Evolutionary conservation across 768 basidiomycete genomes (phyloP).

Genomic region (Kockovaella imperatae): DNA sequence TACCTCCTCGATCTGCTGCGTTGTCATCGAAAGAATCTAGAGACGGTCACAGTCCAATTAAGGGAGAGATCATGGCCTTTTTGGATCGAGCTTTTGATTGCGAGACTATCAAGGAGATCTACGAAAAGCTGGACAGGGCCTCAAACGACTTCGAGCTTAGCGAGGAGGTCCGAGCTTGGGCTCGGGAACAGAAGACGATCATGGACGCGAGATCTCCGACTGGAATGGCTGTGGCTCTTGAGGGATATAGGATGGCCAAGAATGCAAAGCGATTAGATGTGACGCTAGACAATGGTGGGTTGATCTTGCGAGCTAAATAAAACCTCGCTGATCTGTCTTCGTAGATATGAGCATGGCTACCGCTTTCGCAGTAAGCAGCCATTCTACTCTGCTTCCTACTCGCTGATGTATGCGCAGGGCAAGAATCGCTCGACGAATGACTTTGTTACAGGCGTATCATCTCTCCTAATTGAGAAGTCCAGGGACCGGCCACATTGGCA

Average conservation of each 20-base stretch:
- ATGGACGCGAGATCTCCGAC: conserved; percentile 76
- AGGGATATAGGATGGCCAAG: conserved; percentile 66
- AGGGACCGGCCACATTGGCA: conserved; percentile 30
- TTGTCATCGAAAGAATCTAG: conserved; percentile 19
- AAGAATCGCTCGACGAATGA: conserved; percentile 49
- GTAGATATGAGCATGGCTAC: conserved; percentile 69
- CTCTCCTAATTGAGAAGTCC: conserved; percentile 55
- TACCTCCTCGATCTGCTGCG: conserved; percentile 46
- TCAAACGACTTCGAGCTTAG: conserved; percentile 43
- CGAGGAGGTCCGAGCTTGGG: conserved; percentile 62
- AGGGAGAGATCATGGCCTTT: conserved; percentile 61
- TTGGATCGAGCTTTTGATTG: conserved; percentile 73
- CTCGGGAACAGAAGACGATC: conserved; percentile 56
- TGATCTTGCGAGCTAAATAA: not conserved
- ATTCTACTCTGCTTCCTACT: conserved; percentile 7
- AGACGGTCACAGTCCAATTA: conserved; percentile 39
- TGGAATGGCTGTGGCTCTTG: conserved; percentile 79
- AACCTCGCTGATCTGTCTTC: not conserved
- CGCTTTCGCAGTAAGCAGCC: conserved; percentile 70
- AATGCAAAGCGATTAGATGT: conserved; percentile 54
- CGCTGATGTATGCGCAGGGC: conserved; percentile 7
- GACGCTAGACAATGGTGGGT: conserved; percentile 61
- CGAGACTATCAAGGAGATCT: conserved; percentile 62
- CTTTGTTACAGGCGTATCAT: conserved; percentile 71
- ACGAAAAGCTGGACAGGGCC: conserved; percentile 51